Conservation (phyloP, 306 rosid species). For the Pachyrhizus erosus region DNA sequence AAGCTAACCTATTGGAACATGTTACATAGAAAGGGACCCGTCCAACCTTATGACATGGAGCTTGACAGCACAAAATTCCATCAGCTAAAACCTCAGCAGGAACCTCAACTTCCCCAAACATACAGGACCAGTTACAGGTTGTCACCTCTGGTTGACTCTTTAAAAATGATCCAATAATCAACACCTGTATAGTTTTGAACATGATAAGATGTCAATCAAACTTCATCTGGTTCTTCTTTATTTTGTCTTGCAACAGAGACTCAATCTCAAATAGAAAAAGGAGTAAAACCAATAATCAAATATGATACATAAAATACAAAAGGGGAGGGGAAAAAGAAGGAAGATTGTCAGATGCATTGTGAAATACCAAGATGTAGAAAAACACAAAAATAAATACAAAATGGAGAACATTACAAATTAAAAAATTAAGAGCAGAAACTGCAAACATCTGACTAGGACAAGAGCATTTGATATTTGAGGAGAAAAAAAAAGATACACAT, state of each 20-base stretch:
- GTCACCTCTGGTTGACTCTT: slow-evolving; percentile 53
- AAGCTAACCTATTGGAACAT: slow-evolving; percentile 88
- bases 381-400: slow-evolving; percentile 6
- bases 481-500: not conserved
- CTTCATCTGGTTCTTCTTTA: slow-evolving; percentile 3
- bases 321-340: not conserved
- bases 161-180: slow-evolving; percentile 74
- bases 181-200: slow-evolving; percentile 62
- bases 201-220: slow-evolving; percentile 33
- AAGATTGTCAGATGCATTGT: slow-evolving; percentile 1
- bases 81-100: slow-evolving; percentile 74
- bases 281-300: slow-evolving; percentile 11
- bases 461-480: slow-evolving; percentile 24
- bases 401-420: slow-evolving; percentile 19
- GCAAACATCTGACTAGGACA: slow-evolving; percentile 32
- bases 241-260: slow-evolving; percentile 28
- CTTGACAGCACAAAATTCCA: slow-evolving; percentile 81
- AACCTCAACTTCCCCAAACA: slow-evolving; percentile 97
- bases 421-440: slow-evolving; percentile 9
- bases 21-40: slow-evolving; percentile 88
- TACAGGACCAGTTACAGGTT: slow-evolving; percentile 77
- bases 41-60: slow-evolving; percentile 75
- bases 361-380: slow-evolving; percentile 23
- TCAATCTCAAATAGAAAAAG: not conserved
- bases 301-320: slow-evolving; percentile 35